Conservation (phyloP, 352 stramenopile genomes). For the Pythium dissimile region DNA sequence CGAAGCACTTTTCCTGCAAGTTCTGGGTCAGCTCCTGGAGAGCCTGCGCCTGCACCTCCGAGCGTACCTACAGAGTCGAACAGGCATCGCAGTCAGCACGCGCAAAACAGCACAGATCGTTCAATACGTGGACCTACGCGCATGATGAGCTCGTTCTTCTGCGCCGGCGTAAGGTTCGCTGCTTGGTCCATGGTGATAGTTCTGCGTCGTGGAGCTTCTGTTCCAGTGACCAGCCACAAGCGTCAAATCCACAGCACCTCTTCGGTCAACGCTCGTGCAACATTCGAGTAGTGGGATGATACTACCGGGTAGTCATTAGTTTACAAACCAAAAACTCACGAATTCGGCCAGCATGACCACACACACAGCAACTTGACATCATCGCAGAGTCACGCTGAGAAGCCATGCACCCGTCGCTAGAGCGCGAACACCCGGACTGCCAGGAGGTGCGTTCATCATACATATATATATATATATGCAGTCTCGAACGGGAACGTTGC, state of each 20-base stretch:
- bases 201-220: constrained; percentile 6
- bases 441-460: constrained; percentile 64
- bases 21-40: constrained; percentile 85
- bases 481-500: too few species aligned
- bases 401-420: constrained; percentile 73
- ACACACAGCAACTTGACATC: too few species aligned
- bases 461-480: too few species aligned
- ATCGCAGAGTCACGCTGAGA: not conserved
- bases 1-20: constrained; percentile 89
- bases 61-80: constrained; percentile 51
- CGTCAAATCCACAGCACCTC: not conserved
- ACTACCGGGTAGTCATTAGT: constrained; percentile 23
- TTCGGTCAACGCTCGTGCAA: constrained; percentile 20
- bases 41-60: constrained; percentile 79
- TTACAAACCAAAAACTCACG: too few species aligned
- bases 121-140: constrained; percentile 36
- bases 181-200: constrained; percentile 69
- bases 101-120: not conserved
- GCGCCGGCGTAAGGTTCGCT: constrained; percentile 68
- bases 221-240: constrained; percentile 12
- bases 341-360: constrained; percentile 9
- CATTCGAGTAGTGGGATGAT: constrained; percentile 2
- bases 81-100: not conserved
- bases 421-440: constrained; percentile 78
- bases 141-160: constrained; percentile 85